Evolutionary conservation across 164 flowering plant genomes (phyloP).

Genomic region (Tetracentron sinense): DNA sequence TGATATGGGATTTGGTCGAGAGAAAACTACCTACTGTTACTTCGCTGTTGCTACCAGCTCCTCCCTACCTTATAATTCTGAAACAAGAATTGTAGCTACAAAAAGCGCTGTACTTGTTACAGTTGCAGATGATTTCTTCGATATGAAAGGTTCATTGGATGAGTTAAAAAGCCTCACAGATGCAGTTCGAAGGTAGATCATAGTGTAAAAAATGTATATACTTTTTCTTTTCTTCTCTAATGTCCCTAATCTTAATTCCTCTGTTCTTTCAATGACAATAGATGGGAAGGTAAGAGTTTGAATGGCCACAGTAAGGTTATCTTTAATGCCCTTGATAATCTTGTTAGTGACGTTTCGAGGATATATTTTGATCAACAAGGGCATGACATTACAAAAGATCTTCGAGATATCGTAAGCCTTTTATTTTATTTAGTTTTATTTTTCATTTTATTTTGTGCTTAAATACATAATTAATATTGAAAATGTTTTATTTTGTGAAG

Average conservation of each 20-base stretch:
- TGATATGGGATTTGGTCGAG: slow-evolving; percentile 28
- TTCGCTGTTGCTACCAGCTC: too few species aligned
- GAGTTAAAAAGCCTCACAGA: slow-evolving; percentile 23
- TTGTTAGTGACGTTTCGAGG: slow-evolving; percentile 24
- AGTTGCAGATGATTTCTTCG: too few species aligned
- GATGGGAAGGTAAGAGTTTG: slow-evolving; percentile 38
- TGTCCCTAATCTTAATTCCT: neutral
- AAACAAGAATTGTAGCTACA: slow-evolving; percentile 11
- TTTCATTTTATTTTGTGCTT: neutral
- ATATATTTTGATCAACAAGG: slow-evolving; percentile 15
- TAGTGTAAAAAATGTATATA: neutral
- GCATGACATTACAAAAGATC: slow-evolving; percentile 12
- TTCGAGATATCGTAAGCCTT: slow-evolving; percentile 23
- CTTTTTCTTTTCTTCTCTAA: too few species aligned
- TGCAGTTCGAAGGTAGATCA: slow-evolving; percentile 22
- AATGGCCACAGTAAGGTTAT: slow-evolving; percentile 28
- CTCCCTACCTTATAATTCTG: slow-evolving; percentile 14
- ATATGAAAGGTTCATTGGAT: slow-evolving; percentile 16
- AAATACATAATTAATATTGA: too few species aligned
- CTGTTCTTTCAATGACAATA: slow-evolving; percentile 12
- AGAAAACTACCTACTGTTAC: too few species aligned
- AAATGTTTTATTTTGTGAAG: slow-evolving; percentile 11
- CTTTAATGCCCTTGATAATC: slow-evolving; percentile 33
- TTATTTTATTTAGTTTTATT: neutral
- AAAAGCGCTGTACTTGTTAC: slow-evolving; percentile 15